phyloP scores from a whole-genome alignment of 2,329 filamentous ascomycete species.

The Cladosporium phlei region DNA sequence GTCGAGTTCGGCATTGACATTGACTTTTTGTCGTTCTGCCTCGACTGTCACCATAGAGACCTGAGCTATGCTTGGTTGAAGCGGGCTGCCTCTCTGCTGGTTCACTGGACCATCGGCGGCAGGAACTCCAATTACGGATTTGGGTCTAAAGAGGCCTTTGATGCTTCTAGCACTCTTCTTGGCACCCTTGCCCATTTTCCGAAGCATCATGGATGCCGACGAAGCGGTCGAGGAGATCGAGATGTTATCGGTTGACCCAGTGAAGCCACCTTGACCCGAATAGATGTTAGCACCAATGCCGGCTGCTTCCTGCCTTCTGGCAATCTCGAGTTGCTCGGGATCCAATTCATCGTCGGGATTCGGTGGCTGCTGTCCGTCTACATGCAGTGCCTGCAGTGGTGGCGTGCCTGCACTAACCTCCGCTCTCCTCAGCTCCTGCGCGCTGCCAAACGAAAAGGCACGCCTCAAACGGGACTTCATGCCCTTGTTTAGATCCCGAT shows the following conservation, averaged over 20 bases:
- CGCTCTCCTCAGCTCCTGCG: slow-evolving; percentile 78
- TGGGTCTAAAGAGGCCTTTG: slow-evolving; percentile 90
- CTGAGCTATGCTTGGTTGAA: slow-evolving; percentile 64
- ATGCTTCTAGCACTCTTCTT: slow-evolving; percentile 89
- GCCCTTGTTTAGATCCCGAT: slow-evolving; percentile 71
- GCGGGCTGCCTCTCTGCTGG: slow-evolving; percentile 34
- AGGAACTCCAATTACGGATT: slow-evolving; percentile 77
- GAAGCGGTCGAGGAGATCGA: slow-evolving; percentile 87
- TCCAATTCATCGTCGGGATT: slow-evolving; percentile 46
- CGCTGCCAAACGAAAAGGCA: slow-evolving; percentile 95
- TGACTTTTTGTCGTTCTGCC: slow-evolving; percentile 79
- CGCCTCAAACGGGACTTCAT: slow-evolving; percentile 83
- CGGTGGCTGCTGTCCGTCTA: slow-evolving; percentile 29
- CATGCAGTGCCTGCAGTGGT: slow-evolving; percentile 18
- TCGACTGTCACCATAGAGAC: slow-evolving; percentile 96
- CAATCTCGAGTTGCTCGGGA: slow-evolving; percentile 86
- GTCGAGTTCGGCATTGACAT: slow-evolving; percentile 66
- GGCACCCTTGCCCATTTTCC: slow-evolving; percentile 98
- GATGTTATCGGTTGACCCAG: slow-evolving; percentile 88
- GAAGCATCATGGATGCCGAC: slow-evolving; percentile 86
- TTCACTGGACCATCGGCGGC: slow-evolving; percentile 62
- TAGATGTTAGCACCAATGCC: slow-evolving; percentile 94
- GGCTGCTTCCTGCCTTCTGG: slow-evolving; percentile 83
- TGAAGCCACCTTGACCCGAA: slow-evolving; percentile 76
- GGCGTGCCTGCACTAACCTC: slow-evolving; percentile 51